Conservation (phyloP, 176 grass and related monocot genomes). For the Musa schizocarpa region DNA sequence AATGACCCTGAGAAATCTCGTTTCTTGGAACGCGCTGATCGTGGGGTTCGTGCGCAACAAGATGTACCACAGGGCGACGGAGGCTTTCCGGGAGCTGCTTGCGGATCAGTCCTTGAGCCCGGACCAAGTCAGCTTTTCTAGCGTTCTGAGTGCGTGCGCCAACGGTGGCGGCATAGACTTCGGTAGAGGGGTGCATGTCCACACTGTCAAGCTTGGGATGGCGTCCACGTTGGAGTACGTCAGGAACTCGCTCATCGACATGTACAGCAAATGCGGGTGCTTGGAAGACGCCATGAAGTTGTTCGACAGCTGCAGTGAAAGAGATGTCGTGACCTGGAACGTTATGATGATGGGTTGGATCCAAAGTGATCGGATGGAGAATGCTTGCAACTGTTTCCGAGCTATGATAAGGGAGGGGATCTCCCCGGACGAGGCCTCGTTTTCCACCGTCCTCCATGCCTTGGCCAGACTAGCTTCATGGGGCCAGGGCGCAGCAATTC, state of each 20-base stretch:
- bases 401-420: constrained; percentile 29
- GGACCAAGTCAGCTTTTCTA: constrained; percentile 24
- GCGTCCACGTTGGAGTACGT: constrained; percentile 19
- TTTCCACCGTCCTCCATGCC: constrained; percentile 34
- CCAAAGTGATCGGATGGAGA: constrained; percentile 2
- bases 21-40: constrained; percentile 43
- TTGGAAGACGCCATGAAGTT: constrained; percentile 21
- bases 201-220: constrained; percentile 26
- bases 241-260: constrained; percentile 47
- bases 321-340: constrained; percentile 51
- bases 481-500: constrained; percentile 31
- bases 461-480: constrained; percentile 24
- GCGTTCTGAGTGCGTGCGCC: constrained; percentile 12
- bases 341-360: constrained; percentile 35
- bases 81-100: constrained; percentile 5
- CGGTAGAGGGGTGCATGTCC: constrained; percentile 13
- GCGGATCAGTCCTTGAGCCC: constrained; percentile 1
- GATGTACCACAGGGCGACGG: constrained; percentile 13
- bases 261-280: constrained; percentile 36
- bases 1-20: constrained; percentile 11
- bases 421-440: constrained; percentile 35
- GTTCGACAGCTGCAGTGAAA: constrained; percentile 26
- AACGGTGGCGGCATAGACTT: not conserved
- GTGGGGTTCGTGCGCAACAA: constrained; percentile 32
- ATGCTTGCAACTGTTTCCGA: constrained; percentile 30